Evolutionary conservation across 192 early-diverging fungal species (phyloP).

Genomic region (Haplosporangium gracile): DNA sequence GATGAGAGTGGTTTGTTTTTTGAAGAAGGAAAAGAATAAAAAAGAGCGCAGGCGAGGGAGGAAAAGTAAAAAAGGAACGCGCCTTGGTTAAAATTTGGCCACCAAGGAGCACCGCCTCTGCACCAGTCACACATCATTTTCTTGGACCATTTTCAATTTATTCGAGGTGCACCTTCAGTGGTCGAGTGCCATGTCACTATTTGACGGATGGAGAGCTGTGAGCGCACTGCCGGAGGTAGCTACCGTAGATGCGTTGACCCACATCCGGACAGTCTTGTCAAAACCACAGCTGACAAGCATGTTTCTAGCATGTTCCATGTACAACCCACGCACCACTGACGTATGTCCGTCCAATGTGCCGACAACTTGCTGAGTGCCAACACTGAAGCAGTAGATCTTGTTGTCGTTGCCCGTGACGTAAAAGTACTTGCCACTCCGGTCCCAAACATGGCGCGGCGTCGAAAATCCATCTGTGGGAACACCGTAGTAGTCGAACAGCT

Average conservation of each 20-base stretch:
- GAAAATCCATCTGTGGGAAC: slow-evolving; percentile 72
- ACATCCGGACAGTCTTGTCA: slow-evolving; percentile 70
- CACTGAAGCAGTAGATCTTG: slow-evolving; percentile 64
- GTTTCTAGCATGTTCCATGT: slow-evolving; percentile 61
- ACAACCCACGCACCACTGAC: slow-evolving; percentile 64
- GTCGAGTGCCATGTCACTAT: slow-evolving; percentile 11
- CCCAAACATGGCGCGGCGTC: slow-evolving; percentile 75
- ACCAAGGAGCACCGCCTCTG: slow-evolving; percentile 5
- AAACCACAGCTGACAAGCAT: slow-evolving; percentile 69
- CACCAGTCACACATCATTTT: background rate
- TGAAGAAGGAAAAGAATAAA: background rate
- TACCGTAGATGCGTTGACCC: slow-evolving; percentile 34
- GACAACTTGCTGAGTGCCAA: slow-evolving; percentile 61
- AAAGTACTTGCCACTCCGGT: slow-evolving; percentile 70
- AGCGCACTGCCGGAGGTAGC: background rate
- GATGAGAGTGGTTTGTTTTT: background rate
- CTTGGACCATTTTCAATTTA: background rate
- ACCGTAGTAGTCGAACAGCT: slow-evolving; percentile 75
- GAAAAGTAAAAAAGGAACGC: background rate
- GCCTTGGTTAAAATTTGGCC: background rate
- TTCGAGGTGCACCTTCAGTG: background rate
- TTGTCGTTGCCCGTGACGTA: slow-evolving; percentile 76
- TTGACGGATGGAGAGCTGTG: background rate
- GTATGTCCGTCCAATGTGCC: slow-evolving; percentile 68
- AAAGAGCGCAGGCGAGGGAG: background rate